These are phyloP conservation scores for Boletus insuetus DNA, from an alignment of 768 basidiomycete genomes.

Conservation along the genomic window DNA sequence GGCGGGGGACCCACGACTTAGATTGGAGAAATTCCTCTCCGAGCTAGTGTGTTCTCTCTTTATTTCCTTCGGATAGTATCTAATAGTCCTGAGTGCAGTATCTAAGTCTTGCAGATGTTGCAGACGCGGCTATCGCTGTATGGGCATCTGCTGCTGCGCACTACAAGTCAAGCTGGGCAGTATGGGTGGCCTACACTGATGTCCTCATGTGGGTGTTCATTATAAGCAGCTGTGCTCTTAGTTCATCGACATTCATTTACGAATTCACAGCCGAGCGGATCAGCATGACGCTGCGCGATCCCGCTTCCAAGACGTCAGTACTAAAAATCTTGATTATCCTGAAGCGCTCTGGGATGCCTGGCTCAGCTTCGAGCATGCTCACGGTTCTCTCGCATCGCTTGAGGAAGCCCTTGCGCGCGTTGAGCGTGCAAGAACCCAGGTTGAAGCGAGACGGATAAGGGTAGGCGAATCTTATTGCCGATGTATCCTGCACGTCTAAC, in stretches of 20 bases:
- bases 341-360: constrained; percentile 93
- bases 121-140: constrained; percentile 54
- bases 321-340: constrained; percentile 88
- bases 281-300: constrained; percentile 60
- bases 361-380: constrained; percentile 80
- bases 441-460: constrained; percentile 62
- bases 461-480: constrained; percentile 35
- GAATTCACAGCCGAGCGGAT: constrained; percentile 44
- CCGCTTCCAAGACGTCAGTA: constrained; percentile 62
- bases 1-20: constrained; percentile 70
- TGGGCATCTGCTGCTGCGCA: constrained; percentile 68
- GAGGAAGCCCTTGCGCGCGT: constrained; percentile 62
- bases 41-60: constrained; percentile 55
- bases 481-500: neutral
- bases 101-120: constrained; percentile 38
- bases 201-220: constrained; percentile 57
- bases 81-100: constrained; percentile 39
- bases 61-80: neutral
- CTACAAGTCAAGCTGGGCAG: constrained; percentile 68
- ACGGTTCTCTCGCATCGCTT: constrained; percentile 69
- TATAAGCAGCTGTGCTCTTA: neutral
- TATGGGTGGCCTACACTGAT: constrained; percentile 76
- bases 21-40: constrained; percentile 81
- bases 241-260: neutral
- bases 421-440: constrained; percentile 59